Conservation (phyloP, 305 asterid species). For the Fraxinus xanthoxyloides region DNA sequence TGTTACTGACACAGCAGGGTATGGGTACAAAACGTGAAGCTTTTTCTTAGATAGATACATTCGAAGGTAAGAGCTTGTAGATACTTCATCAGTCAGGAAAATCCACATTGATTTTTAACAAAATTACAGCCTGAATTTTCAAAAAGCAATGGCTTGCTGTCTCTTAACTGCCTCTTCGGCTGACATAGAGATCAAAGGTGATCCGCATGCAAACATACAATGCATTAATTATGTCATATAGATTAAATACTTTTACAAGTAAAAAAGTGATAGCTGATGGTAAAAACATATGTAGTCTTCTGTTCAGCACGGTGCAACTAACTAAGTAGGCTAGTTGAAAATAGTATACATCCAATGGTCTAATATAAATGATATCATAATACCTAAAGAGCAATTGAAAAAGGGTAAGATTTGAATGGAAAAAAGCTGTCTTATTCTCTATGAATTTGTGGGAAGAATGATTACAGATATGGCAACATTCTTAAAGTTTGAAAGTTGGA, state of each 20-base stretch:
- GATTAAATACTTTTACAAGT: neutral
- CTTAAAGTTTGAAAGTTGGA: neutral
- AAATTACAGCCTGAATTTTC: neutral
- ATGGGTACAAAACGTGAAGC: slow-evolving; percentile 2
- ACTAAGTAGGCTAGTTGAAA: neutral
- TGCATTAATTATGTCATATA: neutral
- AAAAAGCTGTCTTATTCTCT: neutral
- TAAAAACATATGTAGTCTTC: neutral
- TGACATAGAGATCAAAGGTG: slow-evolving; percentile 11
- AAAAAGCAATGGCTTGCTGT: neutral
- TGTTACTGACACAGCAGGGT: neutral
- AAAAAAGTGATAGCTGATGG: neutral
- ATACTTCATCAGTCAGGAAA: slow-evolving; percentile 3
- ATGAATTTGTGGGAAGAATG: neutral
- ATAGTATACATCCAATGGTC: neutral
- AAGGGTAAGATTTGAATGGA: neutral
- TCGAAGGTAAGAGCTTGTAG: neutral
- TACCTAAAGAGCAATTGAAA: neutral
- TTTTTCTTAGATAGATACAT: slow-evolving; percentile 10
- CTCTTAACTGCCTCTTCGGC: slow-evolving; percentile 3
- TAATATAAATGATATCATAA: neutral
- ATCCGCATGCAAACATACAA: neutral
- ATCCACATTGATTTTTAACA: neutral
- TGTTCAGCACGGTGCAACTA: neutral
- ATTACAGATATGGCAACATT: neutral